Evolutionary conservation across 148 eudicot genomes (phyloP).

Genomic region (Suaeda aralocaspica): DNA sequence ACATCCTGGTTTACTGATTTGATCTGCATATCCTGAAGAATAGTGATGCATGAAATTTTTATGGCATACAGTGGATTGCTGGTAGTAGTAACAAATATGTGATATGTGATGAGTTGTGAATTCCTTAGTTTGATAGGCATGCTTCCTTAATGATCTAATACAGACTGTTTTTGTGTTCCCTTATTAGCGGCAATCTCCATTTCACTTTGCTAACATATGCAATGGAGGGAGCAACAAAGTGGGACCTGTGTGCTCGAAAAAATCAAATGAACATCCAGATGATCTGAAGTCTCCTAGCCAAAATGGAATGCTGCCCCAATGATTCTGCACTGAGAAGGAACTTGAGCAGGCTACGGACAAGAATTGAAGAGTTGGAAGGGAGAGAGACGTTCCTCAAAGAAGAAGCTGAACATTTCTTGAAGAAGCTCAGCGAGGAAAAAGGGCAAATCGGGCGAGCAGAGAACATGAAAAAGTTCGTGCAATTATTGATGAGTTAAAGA

Average conservation of each 20-base stretch:
- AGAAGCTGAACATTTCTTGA: conserved; percentile 45
- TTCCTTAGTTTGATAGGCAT: background rate
- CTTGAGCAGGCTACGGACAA: conserved; percentile 38
- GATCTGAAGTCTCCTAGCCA: conserved; percentile 32
- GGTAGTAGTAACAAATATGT: too few species aligned
- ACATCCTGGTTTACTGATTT: conserved; percentile 5
- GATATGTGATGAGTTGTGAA: too few species aligned
- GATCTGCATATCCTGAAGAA: background rate
- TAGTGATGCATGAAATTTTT: background rate
- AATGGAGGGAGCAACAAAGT: conserved; percentile 95
- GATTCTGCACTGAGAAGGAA: conserved; percentile 44
- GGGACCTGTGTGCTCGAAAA: conserved; percentile 63
- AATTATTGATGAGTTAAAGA: conserved; percentile 67
- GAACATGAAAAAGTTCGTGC: conserved; percentile 92
- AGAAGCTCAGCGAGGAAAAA: conserved; percentile 80
- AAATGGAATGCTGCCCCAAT: conserved; percentile 32
- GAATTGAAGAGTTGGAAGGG: conserved; percentile 37
- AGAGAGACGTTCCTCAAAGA: conserved; percentile 42
- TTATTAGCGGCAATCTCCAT: conserved; percentile 51
- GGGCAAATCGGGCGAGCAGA: conserved; percentile 81
- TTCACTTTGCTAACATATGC: conserved; percentile 53
- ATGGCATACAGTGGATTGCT: too few species aligned
- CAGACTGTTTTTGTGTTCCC: conserved; percentile 10
- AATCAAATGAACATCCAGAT: conserved; percentile 32
- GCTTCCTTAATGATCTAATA: conserved; percentile 12